Evolutionary conservation across 2,329 filamentous ascomycete species (phyloP).

Genomic region (Aspergillus melleus): DNA sequence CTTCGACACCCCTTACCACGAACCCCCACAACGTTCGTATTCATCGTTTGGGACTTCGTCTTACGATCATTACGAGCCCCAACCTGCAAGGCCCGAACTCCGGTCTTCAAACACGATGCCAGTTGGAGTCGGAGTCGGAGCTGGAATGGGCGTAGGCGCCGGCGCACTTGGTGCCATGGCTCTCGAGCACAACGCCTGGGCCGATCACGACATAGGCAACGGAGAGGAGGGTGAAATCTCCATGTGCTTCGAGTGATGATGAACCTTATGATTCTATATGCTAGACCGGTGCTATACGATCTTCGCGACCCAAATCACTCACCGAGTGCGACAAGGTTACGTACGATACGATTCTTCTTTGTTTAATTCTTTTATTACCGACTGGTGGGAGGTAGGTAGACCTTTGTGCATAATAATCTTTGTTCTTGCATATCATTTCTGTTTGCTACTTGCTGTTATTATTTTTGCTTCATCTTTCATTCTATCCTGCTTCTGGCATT

Average conservation of each 20-base stretch:
- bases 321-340: not conserved
- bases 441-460: not conserved
- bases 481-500: not conserved
- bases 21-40: conserved; percentile 28
- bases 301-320: not conserved
- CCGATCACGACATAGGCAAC: conserved; percentile 64
- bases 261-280: not conserved
- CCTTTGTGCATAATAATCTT: not conserved
- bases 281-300: not conserved
- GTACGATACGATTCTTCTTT: not conserved
- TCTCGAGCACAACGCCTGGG: conserved; percentile 66
- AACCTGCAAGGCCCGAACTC: conserved; percentile 27
- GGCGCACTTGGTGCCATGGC: conserved; percentile 31
- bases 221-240: conserved; percentile 75
- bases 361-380: not conserved
- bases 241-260: conserved; percentile 73
- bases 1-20: conserved; percentile 65
- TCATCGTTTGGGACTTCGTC: conserved; percentile 17
- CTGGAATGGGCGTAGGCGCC: conserved; percentile 21
- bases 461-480: not conserved
- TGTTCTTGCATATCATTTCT: conserved; percentile 4
- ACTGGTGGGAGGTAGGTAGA: not conserved
- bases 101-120: conserved; percentile 35
- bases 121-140: conserved; percentile 23
- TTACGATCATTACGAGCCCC: conserved; percentile 9